Evolutionary conservation across 192 early-diverging fungal genomes (phyloP).

Genomic region (Coemansia asiatica): DNA sequence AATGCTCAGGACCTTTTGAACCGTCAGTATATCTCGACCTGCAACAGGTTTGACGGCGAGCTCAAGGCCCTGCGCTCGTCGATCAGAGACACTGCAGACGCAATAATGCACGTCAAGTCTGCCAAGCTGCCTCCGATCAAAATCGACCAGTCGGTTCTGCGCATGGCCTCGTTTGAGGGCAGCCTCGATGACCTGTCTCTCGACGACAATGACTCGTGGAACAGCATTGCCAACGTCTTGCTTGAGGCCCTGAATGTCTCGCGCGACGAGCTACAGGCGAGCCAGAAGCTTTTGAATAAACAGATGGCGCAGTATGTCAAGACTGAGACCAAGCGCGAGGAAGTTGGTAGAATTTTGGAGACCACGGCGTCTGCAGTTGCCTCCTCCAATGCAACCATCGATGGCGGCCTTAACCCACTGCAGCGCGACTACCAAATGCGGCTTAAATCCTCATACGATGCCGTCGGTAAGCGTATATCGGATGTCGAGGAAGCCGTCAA

Average conservation of each 20-base stretch:
- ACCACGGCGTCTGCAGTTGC: constrained; percentile 13
- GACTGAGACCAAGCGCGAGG: constrained; percentile 46
- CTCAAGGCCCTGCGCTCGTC: constrained; percentile 34
- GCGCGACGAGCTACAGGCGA: constrained; percentile 37
- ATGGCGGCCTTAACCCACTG: constrained; percentile 37
- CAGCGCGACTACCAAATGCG: constrained; percentile 44
- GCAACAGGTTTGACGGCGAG: constrained; percentile 45
- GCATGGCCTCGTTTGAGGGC: constrained; percentile 17
- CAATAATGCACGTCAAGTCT: constrained; percentile 28
- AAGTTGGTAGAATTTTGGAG: constrained; percentile 34
- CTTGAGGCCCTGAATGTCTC: constrained; percentile 43
- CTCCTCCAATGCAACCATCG: constrained; percentile 16
- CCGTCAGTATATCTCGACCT: constrained; percentile 44
- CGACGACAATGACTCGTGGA: constrained; percentile 43
- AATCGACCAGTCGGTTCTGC: constrained; percentile 29
- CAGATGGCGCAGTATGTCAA: constrained; percentile 25
- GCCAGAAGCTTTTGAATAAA: constrained; percentile 30
- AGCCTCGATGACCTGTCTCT: constrained; percentile 30
- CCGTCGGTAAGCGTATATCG: constrained; percentile 14
- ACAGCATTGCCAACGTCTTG: constrained; percentile 40
- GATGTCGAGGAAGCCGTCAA: constrained; percentile 35
- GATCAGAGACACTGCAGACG: constrained; percentile 18
- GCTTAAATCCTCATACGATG: constrained; percentile 20
- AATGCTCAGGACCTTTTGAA: constrained; percentile 33
- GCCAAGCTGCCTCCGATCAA: constrained; percentile 41